These are phyloP conservation scores for Eutrema salsugineum DNA, from an alignment of 441 rosid species.

Conservation along the genomic window DNA sequence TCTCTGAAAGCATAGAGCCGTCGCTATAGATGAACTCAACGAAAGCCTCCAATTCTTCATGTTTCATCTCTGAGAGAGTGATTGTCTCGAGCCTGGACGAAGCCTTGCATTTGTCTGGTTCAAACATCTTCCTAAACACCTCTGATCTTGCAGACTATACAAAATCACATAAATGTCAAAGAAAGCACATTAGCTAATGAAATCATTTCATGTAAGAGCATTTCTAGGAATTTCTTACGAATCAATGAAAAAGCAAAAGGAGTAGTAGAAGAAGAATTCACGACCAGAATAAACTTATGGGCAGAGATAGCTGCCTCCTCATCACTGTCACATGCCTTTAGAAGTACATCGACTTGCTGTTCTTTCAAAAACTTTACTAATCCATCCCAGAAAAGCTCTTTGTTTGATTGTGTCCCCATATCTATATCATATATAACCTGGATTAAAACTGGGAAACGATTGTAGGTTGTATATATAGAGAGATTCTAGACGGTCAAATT, in stretches of 20 bases:
- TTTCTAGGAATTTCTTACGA: not conserved
- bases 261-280: not conserved
- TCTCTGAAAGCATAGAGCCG: conserved; percentile 32
- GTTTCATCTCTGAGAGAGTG: conserved; percentile 43
- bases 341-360: not conserved
- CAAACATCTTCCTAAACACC: conserved; percentile 57
- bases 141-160: conserved; percentile 39
- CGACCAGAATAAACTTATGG: not conserved
- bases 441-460: not conserved
- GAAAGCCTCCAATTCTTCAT: conserved; percentile 52
- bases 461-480: not conserved
- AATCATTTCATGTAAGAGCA: too few relatives aligned
- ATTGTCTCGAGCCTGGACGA: conserved; percentile 36
- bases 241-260: not conserved
- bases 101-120: conserved; percentile 45
- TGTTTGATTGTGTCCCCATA: not conserved
- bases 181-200: not conserved
- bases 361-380: not conserved
- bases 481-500: not conserved
- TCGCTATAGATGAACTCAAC: conserved; percentile 53
- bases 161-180: not conserved
- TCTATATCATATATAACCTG: not conserved
- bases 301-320: not conserved
- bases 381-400: not conserved
- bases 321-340: not conserved